Evolutionary conservation across 192 early-diverging fungal species (phyloP), one percentile per base, ranked within the genome.

Genomic region (Backusella liffmaniae): DNA sequence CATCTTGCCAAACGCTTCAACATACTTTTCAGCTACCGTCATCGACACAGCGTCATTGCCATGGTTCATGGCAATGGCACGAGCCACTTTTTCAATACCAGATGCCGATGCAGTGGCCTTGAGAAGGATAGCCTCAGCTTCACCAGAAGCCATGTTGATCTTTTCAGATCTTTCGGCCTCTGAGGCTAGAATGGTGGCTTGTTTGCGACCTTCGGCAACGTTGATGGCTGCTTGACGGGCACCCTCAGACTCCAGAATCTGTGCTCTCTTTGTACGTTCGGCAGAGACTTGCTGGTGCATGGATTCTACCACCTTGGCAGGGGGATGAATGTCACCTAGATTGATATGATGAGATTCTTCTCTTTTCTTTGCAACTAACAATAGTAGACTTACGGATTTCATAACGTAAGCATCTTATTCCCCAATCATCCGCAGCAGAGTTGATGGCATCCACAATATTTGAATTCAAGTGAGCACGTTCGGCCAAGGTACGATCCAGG

Each of bases 241-340:
- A 84, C 92, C 93, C 78, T 95, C 94, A 18, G 90, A 91, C 67
- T 94, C 92, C 18, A 95, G 83, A 87, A 99, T 99, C 84, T 97
- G 95, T 36, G 97, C 97, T 35, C 97, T 87, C 85, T 99, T 99
- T 75, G 91, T 92, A 71, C 97, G 91, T 83, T 99, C 97, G 0
- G 96, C 96, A 56, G 95, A 95, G 15, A 99, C 97, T 77, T 97
- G 96, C 83, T 96, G 95, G 79, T 99, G 97, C 97, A 99, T 99
- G 53, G 94, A 92, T 74, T 92, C 90, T 1, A 99, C 96, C 13
- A 99, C 97, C 79, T 96, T 97, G 56, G 86, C 88, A 4, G 97
- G 96, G 72, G 96, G 96, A 80, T 97, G 96, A 71, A 98, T 97
- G 77, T 98, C 96, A 73, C 85, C 82, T 85, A 73, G 16, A 37